A percentile compares a stretch with the other conserved stretches of the same genome.
Evolutionary conservation across 1,284 basidiomycete species (phyloP).

Genomic region (Cutaneotrichosporon cutaneum): DNA sequence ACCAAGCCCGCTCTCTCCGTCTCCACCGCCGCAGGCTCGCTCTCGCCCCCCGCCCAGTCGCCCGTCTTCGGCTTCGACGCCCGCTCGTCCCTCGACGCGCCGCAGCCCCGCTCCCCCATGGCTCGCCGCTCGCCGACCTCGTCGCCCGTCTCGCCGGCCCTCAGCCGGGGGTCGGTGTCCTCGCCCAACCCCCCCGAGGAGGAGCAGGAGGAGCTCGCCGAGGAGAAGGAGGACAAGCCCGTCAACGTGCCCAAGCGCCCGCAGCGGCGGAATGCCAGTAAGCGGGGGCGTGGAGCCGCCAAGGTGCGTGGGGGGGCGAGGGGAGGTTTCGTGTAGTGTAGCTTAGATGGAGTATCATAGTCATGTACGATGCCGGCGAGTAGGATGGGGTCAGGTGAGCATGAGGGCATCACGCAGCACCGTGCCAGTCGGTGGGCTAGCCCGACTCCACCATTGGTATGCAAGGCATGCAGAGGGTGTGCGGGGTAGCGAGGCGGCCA

Average conservation of each 20-base stretch:
- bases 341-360: neutral
- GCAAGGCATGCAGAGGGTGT: too few species aligned
- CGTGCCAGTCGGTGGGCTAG: too few species aligned
- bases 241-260: neutral
- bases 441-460: too few species aligned
- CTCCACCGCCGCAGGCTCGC: neutral
- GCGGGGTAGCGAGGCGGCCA: too few species aligned
- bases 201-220: slow-evolving; percentile 2
- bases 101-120: neutral
- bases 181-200: neutral
- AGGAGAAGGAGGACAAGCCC: neutral
- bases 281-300: neutral
- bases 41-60: neutral
- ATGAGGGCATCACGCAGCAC: too few species aligned
- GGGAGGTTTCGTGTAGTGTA: neutral
- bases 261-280: neutral
- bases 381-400: too few species aligned
- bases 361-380: neutral
- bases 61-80: neutral
- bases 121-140: neutral
- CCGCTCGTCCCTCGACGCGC: neutral
- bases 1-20: neutral
- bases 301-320: neutral
- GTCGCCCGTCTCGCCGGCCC: neutral
- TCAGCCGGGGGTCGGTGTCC: neutral